A percentile compares a stretch with the other conserved stretches of the same genome.
Evolutionary conservation across 2,329 filamentous ascomycete species (phyloP).

Genomic region (Basipetospora sp.): DNA sequence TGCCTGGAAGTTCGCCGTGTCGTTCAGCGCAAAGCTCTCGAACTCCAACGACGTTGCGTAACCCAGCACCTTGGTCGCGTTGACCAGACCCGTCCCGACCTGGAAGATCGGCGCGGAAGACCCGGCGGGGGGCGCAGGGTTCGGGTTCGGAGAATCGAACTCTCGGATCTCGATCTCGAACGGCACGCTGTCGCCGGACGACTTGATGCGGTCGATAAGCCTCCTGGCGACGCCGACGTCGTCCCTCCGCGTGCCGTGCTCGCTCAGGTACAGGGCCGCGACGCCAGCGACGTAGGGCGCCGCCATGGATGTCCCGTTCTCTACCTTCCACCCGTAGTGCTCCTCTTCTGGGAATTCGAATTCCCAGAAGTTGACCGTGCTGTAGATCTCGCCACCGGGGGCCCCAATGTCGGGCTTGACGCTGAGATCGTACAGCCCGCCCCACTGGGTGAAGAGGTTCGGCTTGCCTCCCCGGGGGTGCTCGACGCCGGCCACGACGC

Average conservation of each 20-base stretch:
- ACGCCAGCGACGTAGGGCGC: conserved; percentile 38
- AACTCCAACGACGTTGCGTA: conserved; percentile 24
- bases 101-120: conserved; percentile 23
- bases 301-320: conserved; percentile 39
- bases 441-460: conserved; percentile 35
- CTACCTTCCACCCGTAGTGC: conserved; percentile 31
- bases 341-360: no score
- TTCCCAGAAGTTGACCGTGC: conserved; percentile 19
- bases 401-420: conserved; percentile 36
- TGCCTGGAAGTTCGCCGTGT: conserved; percentile 28
- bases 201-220: conserved; percentile 5
- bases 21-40: conserved; percentile 32
- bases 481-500: conserved; percentile 11
- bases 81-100: conserved; percentile 32
- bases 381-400: conserved; percentile 34
- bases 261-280: conserved; percentile 30
- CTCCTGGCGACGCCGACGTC: conserved; percentile 12
- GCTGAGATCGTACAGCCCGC: conserved; percentile 34
- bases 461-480: conserved; percentile 24
- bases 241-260: conserved; percentile 26
- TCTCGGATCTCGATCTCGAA: conserved; percentile 4
- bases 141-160: background rate
- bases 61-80: conserved; percentile 29
- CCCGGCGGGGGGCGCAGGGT: background rate
- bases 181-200: background rate